These are phyloP conservation scores for Pseudozyma thailandica DNA, from an alignment of 1,284 basidiomycete genomes.

Conservation along the genomic window DNA sequence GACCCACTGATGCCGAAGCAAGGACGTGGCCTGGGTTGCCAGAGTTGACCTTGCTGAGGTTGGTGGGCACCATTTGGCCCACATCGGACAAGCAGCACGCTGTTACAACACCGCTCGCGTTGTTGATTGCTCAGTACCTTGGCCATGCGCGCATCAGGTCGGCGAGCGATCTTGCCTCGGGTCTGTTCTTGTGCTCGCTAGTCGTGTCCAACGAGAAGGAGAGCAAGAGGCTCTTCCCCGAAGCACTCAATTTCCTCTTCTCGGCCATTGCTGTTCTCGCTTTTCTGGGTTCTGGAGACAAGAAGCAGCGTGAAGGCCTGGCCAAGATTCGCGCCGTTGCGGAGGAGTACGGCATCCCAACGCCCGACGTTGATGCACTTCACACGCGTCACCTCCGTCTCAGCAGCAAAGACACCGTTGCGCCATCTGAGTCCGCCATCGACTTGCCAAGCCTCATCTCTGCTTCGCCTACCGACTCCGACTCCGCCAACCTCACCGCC, in stretches of 20 bases:
- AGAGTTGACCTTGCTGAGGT: constrained; percentile 83
- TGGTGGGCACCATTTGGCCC: constrained; percentile 86
- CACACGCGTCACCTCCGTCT: constrained; percentile 47
- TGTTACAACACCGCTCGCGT: constrained; percentile 83
- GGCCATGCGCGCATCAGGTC: constrained; percentile 82
- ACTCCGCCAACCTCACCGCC: background rate
- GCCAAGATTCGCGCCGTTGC: constrained; percentile 48
- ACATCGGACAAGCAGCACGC: constrained; percentile 93
- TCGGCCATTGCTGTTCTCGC: constrained; percentile 79
- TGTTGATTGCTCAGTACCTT: constrained; percentile 92
- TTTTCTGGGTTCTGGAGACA: constrained; percentile 63
- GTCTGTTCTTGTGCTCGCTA: constrained; percentile 87
- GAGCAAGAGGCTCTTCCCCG: constrained; percentile 88
- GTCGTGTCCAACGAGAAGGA: constrained; percentile 79
- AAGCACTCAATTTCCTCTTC: constrained; percentile 84
- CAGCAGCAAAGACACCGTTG: constrained; percentile 9
- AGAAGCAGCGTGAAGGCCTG: constrained; percentile 23
- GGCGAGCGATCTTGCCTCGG: constrained; percentile 80
- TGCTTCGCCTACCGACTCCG: constrained; percentile 1
- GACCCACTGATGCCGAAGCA: constrained; percentile 75
- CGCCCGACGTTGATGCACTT: constrained; percentile 54
- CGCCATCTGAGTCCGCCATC: constrained; percentile 11
- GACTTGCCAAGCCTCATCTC: constrained; percentile 37
- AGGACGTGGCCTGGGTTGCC: constrained; percentile 88
- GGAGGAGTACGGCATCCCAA: constrained; percentile 62